Base-by-base conservation (phyloP, 441 rosid species). In the Biscutella laevigata region DNA sequence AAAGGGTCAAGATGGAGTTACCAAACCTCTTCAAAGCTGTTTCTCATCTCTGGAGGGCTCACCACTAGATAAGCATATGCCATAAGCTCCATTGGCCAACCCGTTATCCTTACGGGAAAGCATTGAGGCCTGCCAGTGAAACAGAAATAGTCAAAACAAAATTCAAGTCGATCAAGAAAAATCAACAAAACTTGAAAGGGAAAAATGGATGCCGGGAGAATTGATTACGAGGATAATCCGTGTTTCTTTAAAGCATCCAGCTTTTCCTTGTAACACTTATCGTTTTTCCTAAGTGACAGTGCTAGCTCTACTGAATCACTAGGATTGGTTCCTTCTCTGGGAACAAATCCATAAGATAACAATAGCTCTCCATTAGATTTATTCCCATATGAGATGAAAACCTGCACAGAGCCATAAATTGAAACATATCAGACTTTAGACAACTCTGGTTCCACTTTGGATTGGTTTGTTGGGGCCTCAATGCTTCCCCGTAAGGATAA, bases 321-420 rank as follows among this genome's bases (percentile, higher is more conserved):
- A 30, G 95, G 95, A 58, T 92, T 85, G 30, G 95, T 80, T 56
- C 96, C 98, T 70, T 88, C 96, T 60, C 80, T 76, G 52, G 96
- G 98, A 59, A 86, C 95, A 70, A 92, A 92, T 40, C 98, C 98
- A 61, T 92, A 92, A 2, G 98, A 92, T 25, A 92, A 68, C 69
- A 92, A 61, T 37, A 86, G 78, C 78, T 92, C 98, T 63, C 96
- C 96, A 34, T 83, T 92, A 37, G 95, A 88, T 73, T 92, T 92
- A 64, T 71, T 83, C 33, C 98, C 98, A 64, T 92, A 92, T 6
- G 96, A 92, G 75, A 92, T 86, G 77, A 92, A 92, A 59, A 92
- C 98, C 98, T 92, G 89, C 77, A 74, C 29, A 50, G 68, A 40
- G 45, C 12, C 35, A 53, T 19, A 25, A 25, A 62, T 29, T 25